A percentile compares a stretch with the other conserved stretches of the same genome.
Conservation (phyloP, 2,329 filamentous ascomycete genomes). For the Apiospora hydei region DNA sequence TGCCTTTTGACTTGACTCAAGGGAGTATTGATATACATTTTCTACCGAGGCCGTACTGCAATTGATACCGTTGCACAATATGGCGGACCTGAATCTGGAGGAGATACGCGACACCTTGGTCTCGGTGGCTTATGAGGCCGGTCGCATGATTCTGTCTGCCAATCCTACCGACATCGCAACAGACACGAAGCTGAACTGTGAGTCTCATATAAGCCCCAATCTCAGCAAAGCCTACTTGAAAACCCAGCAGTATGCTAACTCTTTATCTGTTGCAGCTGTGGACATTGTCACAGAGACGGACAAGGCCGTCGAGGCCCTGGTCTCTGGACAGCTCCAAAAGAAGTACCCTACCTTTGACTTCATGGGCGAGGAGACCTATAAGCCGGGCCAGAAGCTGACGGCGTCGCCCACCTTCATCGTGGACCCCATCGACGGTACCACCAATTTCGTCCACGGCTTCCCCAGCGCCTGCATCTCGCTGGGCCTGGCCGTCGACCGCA, state of each 20-base stretch:
- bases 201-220: slow-evolving; percentile 29
- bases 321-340: slow-evolving; percentile 58
- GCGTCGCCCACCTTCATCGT: slow-evolving; percentile 78
- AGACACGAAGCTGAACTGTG: slow-evolving; percentile 72
- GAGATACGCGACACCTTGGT: slow-evolving; percentile 68
- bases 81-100: slow-evolving; percentile 64
- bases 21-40: background rate
- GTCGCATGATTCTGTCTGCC: slow-evolving; percentile 67
- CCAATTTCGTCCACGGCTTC: slow-evolving; percentile 82
- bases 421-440: slow-evolving; percentile 84
- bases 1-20: background rate
- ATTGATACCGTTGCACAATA: background rate
- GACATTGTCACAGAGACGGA: slow-evolving; percentile 75
- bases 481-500: slow-evolving; percentile 69
- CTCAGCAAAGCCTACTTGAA: background rate
- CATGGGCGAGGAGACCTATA: slow-evolving; percentile 81
- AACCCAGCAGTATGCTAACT: background rate
- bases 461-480: slow-evolving; percentile 80
- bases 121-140: slow-evolving; percentile 67
- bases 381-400: slow-evolving; percentile 68
- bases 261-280: slow-evolving; percentile 54
- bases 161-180: slow-evolving; percentile 64
- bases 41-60: background rate
- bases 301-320: slow-evolving; percentile 69
- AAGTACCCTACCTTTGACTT: slow-evolving; percentile 67